A percentile compares a stretch with the other conserved stretches of the same genome.
phyloP scores from a whole-genome alignment of 1,284 basidiomycete genomes.

The Malassezia japonica region DNA sequence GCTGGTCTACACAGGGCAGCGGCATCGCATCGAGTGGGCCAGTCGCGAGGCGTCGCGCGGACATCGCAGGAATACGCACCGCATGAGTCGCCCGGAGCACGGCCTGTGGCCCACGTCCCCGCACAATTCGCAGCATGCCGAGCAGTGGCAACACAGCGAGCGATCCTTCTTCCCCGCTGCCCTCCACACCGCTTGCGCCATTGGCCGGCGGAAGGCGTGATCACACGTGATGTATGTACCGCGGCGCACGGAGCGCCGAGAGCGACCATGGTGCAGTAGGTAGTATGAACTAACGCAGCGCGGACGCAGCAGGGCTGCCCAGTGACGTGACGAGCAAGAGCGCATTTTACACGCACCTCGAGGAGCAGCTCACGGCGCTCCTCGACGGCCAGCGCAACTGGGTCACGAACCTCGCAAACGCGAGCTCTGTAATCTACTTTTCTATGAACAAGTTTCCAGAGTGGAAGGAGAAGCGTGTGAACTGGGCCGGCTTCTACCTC shows the following conservation, averaged over 20 bases:
- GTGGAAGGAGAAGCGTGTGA: slow-evolving; percentile 33
- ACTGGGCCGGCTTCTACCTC: slow-evolving; percentile 50
- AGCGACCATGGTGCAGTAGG: slow-evolving; percentile 16
- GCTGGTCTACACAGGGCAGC: slow-evolving; percentile 45
- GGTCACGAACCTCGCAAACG: slow-evolving; percentile 44
- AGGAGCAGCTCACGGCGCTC: slow-evolving; percentile 31
- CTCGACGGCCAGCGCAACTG: slow-evolving; percentile 38
- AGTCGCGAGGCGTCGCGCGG: too few relatives aligned
- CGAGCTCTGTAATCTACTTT: slow-evolving; percentile 35
- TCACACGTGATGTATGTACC: too few relatives aligned
- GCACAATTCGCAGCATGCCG: too few relatives aligned
- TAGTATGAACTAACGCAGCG: slow-evolving; percentile 18
- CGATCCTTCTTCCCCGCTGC: too few relatives aligned
- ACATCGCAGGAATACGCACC: too few relatives aligned
- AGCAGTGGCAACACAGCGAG: too few relatives aligned
- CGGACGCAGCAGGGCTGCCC: slow-evolving; percentile 67
- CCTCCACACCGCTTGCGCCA: too few relatives aligned
- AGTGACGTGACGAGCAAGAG: slow-evolving; percentile 28
- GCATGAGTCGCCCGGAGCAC: too few relatives aligned
- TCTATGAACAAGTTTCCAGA: slow-evolving; percentile 35
- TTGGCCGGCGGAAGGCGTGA: too few relatives aligned
- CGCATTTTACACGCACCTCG: slow-evolving; percentile 49
- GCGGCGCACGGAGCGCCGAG: too few relatives aligned
- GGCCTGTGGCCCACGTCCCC: too few relatives aligned
- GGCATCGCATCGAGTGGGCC: slow-evolving; percentile 13